A percentile compares a stretch with the other conserved stretches of the same genome.
phyloP scores from a whole-genome alignment of 2,329 filamentous ascomycete genomes.

The Fusarium domesticum region DNA sequence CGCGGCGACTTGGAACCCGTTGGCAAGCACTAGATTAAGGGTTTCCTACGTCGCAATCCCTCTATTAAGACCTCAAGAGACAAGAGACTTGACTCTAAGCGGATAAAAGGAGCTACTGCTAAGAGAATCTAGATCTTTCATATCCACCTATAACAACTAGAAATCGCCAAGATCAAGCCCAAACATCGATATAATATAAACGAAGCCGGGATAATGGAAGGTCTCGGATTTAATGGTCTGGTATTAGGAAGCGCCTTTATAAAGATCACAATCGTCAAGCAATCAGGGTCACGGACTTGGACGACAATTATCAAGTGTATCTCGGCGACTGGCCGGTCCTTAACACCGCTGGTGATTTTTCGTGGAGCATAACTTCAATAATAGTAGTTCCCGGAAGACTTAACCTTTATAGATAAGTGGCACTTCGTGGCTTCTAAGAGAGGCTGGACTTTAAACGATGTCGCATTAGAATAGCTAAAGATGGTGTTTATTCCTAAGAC shows the following conservation, averaged over 20 bases:
- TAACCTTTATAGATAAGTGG: constrained; percentile 8
- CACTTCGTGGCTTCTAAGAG: constrained; percentile 7
- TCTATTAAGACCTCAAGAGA: background rate
- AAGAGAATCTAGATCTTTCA: no score
- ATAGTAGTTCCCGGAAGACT: constrained; percentile 9
- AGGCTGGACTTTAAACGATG: constrained; percentile 7
- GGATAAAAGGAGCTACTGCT: no score
- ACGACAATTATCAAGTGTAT: constrained; percentile 8
- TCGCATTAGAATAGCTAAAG: constrained; percentile 5
- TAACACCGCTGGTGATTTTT: constrained; percentile 9
- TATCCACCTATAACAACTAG: no score
- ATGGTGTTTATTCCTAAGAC: constrained; percentile 4
- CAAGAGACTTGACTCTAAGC: background rate
- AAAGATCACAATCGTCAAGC: background rate
- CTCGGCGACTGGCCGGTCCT: constrained; percentile 2
- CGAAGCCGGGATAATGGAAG: no score
- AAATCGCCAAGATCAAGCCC: no score
- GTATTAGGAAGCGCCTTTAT: background rate
- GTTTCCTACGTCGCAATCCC: background rate
- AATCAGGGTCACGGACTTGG: constrained; percentile 1
- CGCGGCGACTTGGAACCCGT: background rate
- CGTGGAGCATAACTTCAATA: constrained; percentile 8
- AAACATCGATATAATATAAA: no score
- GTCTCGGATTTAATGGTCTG: no score
- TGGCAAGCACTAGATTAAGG: background rate